Evolutionary conservation across 106 monocot genomes (phyloP).

Genomic region (Alisma plantagoaquatica): DNA sequence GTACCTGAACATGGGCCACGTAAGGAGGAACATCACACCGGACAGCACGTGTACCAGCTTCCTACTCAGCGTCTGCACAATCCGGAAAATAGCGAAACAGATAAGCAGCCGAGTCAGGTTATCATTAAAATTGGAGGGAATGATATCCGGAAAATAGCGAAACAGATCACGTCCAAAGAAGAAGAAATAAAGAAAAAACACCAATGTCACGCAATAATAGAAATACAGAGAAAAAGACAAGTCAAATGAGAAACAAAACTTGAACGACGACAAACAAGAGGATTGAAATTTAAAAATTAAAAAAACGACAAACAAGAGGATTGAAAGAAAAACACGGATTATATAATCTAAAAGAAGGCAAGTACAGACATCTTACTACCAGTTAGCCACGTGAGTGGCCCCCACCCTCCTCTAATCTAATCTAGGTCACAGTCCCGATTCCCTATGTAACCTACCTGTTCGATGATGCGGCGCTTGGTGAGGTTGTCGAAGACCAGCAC

Average conservation of each 20-base stretch:
- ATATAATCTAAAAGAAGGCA: background rate
- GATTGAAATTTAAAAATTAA: background rate
- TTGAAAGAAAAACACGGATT: too few species aligned
- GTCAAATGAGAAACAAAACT: background rate
- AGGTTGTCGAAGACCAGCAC: constrained; percentile 46
- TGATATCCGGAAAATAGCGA: background rate
- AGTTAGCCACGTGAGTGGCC: background rate
- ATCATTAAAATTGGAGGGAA: background rate
- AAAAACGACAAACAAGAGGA: background rate
- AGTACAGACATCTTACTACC: background rate
- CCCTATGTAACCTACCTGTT: constrained; percentile 22
- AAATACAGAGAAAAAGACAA: background rate
- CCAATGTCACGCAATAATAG: background rate
- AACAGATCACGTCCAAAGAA: background rate
- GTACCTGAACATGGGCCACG: constrained; percentile 98
- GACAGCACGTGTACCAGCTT: constrained; percentile 88
- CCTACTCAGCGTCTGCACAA: constrained; percentile 92
- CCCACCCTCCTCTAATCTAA: background rate
- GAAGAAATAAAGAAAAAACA: background rate
- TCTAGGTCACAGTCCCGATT: background rate
- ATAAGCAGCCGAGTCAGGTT: background rate
- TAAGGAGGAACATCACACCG: constrained; percentile 74
- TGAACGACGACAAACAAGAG: background rate
- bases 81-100: too few species aligned
- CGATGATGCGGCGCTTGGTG: constrained; percentile 36